Evolutionary conservation across 345 rosid species (phyloP), one percentile per base, ranked within the genome.

Genomic region (Lumnitzera littorea): DNA sequence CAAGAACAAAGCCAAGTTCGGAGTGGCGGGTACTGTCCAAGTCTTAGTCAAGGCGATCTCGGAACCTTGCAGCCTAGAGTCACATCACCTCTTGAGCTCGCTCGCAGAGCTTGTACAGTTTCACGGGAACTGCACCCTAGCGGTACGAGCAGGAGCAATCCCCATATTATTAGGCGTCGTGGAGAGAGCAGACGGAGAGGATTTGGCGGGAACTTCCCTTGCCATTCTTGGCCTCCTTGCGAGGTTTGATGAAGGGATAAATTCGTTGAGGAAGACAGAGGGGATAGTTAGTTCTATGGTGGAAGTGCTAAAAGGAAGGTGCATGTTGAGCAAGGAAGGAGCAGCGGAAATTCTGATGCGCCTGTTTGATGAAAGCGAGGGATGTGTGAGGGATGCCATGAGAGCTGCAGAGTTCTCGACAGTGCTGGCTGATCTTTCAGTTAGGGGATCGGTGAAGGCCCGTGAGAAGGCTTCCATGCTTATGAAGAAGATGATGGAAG

Each of bases 1-100:
- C 78, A 78, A 80, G 61, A 82, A 85, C 78, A 85, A 85, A 73
- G 88, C 88, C 60, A 82, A 73, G 72, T 82, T 85, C 24, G 88
- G 91, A 1, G 84, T 78, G 2, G 83, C 80, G 0, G 84, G 84
- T 0, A 78, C 88, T 2, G 23, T 82, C 66, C 81, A 74, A 36
- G 52, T 71, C 13, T 64, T 85, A 4, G 64, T 81, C 15, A 54
- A 65, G 54, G 72, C 68, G 0, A 48, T 82, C 43, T 73, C 78
- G 0, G 71, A 62, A 16, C 62, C 75, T 0, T 29, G 56, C 0
- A 47, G 51, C n/a, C 61, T 60, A 14, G 74, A 77, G 1, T 48
- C 78, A 8, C 84, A 77, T 51, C 83, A 78, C 66, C 64, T 82
- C 52, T 79, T 82, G 3, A 76, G 82, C 46, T 74, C 84, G 3